These are phyloP conservation scores for Oemleria cerasiformis DNA, from an alignment of 306 rosid genomes.

Conservation along the genomic window DNA sequence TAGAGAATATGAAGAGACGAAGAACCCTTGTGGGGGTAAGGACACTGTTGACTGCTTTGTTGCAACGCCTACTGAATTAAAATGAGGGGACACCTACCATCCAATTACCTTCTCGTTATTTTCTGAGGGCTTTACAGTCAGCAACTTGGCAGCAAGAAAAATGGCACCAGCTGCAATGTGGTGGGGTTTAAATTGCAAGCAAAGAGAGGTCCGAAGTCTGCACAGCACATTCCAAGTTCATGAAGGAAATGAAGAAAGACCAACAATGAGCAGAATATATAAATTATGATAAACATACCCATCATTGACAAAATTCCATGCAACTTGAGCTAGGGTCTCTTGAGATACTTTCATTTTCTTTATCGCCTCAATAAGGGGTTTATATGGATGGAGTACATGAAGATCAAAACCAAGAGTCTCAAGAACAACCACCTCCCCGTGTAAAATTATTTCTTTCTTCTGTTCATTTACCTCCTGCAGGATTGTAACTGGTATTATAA, in stretches of 20 bases:
- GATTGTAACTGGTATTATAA: constrained; percentile 16
- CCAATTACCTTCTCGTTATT: constrained; percentile 99
- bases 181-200: constrained; percentile 98
- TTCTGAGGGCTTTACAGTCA: constrained; percentile 93
- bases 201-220: constrained; percentile 98
- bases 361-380: constrained; percentile 97
- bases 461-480: constrained; percentile 94
- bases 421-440: constrained; percentile 94
- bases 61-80: constrained; percentile 33
- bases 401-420: constrained; percentile 95
- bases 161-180: constrained; percentile 99
- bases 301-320: constrained; percentile 98
- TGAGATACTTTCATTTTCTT: constrained; percentile 97
- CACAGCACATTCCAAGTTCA: constrained; percentile 66
- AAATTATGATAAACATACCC: constrained; percentile 63
- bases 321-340: constrained; percentile 98
- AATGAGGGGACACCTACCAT: constrained; percentile 85
- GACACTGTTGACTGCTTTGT: constrained; percentile 23
- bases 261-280: constrained; percentile 37
- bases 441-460: constrained; percentile 82
- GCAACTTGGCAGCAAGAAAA: constrained; percentile 98
- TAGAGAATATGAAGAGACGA: not conserved
- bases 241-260: constrained; percentile 43
- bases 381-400: constrained; percentile 92
- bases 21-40: not conserved